A percentile compares a stretch with the other conserved stretches of the same genome.
phyloP scores from a whole-genome alignment of 176 grass and related monocot species.

The Paspalum notatum region DNA sequence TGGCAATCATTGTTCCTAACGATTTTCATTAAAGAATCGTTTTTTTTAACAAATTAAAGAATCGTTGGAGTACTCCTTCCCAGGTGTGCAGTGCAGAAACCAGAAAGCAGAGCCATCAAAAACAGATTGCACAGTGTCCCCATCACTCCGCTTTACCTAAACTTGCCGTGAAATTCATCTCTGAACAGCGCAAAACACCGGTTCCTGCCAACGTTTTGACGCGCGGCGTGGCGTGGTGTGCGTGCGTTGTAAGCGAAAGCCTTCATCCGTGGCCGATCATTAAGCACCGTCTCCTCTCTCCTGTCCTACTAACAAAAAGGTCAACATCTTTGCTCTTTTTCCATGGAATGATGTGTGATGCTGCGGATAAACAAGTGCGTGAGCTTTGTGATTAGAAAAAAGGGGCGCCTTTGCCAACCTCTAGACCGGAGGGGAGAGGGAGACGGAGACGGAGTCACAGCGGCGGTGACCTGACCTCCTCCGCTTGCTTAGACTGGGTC shows the following conservation, averaged over 20 bases:
- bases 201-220: not conserved
- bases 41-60: no score
- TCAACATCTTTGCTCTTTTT: constrained; percentile 30
- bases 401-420: not conserved
- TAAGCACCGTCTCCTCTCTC: not conserved
- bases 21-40: not conserved
- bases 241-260: constrained; percentile 3
- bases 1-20: constrained; percentile 4
- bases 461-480: not conserved
- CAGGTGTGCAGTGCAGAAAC: not conserved
- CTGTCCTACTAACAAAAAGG: not conserved
- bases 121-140: constrained; percentile 11
- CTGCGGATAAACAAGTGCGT: not conserved
- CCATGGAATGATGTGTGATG: not conserved
- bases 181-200: not conserved
- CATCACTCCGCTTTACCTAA: not conserved
- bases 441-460: no score
- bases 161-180: constrained; percentile 25
- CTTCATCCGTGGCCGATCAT: not conserved
- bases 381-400: not conserved
- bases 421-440: not conserved
- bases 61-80: not conserved
- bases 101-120: not conserved
- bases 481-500: constrained; percentile 30
- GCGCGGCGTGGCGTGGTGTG: not conserved